phyloP scores from a whole-genome alignment of 352 stramenopile genomes.

The Phytophthora pisi region DNA sequence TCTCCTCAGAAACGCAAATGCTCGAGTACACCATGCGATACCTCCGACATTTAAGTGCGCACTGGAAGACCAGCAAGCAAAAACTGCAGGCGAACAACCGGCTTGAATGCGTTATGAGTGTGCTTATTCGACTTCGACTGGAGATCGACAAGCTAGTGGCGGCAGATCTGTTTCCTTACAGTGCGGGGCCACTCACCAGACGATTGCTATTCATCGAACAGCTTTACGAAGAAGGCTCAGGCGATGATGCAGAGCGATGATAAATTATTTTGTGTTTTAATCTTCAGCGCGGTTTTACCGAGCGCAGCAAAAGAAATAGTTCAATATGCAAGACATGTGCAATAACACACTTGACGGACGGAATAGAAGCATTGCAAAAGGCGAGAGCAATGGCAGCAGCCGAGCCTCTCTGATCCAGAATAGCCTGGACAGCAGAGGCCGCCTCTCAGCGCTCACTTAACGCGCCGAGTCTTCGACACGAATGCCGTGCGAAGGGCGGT shows the following conservation, averaged over 20 bases:
- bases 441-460: conserved; percentile 14
- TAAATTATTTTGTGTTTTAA: conserved; percentile 56
- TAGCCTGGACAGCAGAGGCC: neutral
- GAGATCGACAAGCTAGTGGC: conserved; percentile 61
- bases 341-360: conserved; percentile 29
- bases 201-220: conserved; percentile 58
- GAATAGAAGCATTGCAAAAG: conserved; percentile 8
- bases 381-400: neutral
- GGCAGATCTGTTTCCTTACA: conserved; percentile 62
- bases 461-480: conserved; percentile 44
- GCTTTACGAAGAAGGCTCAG: conserved; percentile 46
- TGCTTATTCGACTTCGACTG: conserved; percentile 65
- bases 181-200: conserved; percentile 45
- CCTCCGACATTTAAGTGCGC: conserved; percentile 38
- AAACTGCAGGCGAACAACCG: conserved; percentile 26
- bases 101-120: conserved; percentile 50
- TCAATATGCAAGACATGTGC: conserved; percentile 23
- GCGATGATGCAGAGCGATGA: conserved; percentile 25
- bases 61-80: conserved; percentile 38
- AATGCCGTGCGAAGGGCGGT: conserved; percentile 57
- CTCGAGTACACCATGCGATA: conserved; percentile 69
- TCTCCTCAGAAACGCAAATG: conserved; percentile 62
- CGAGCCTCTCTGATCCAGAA: neutral
- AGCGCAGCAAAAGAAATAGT: conserved; percentile 1
- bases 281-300: conserved; percentile 12